Percentiles rank a stretch among this genome's conserved stretches.
phyloP scores from a whole-genome alignment of 768 basidiomycete species.

The Hericium coralloides region DNA sequence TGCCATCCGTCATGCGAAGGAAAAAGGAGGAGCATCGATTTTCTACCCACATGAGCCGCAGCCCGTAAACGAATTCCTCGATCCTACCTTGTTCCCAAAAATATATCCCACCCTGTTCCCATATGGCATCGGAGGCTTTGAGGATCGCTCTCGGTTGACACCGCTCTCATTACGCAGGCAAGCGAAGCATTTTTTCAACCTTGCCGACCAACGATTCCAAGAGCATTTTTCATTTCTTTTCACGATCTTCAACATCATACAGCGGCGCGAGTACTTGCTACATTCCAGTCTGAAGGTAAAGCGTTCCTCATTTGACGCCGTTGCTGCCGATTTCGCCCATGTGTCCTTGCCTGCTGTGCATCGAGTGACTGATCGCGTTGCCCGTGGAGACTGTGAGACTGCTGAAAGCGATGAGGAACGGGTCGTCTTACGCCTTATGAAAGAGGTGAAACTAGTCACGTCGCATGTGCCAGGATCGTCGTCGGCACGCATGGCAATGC shows the following conservation, averaged over 20 bases:
- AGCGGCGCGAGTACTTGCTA: conserved; percentile 22
- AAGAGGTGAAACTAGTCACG: conserved; percentile 15
- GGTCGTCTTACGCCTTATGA: conserved; percentile 18
- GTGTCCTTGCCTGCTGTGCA: conserved; percentile 19
- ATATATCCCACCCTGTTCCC: conserved; percentile 37
- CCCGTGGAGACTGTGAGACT: background rate
- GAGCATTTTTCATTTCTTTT: conserved; percentile 36
- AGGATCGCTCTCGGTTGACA: conserved; percentile 18
- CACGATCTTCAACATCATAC: conserved; percentile 32
- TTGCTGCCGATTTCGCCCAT: conserved; percentile 18
- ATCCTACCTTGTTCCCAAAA: conserved; percentile 29
- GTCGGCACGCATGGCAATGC: conserved; percentile 14
- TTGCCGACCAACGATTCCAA: conserved; percentile 27
- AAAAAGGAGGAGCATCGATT: conserved; percentile 24
- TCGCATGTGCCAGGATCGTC: conserved; percentile 21
- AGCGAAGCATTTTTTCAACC: conserved; percentile 23
- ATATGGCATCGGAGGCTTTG: conserved; percentile 35
- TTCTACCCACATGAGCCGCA: conserved; percentile 23
- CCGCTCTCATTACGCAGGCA: conserved; percentile 25
- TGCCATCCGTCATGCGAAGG: conserved; percentile 25
- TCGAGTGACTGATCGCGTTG: conserved; percentile 7
- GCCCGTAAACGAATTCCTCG: conserved; percentile 28
- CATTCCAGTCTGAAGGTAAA: conserved; percentile 26
- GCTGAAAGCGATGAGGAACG: conserved; percentile 20
- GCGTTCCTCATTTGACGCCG: conserved; percentile 17